Evolutionary conservation across 176 grass and related monocot species (phyloP).

Genomic region (Triticum turgidum): DNA sequence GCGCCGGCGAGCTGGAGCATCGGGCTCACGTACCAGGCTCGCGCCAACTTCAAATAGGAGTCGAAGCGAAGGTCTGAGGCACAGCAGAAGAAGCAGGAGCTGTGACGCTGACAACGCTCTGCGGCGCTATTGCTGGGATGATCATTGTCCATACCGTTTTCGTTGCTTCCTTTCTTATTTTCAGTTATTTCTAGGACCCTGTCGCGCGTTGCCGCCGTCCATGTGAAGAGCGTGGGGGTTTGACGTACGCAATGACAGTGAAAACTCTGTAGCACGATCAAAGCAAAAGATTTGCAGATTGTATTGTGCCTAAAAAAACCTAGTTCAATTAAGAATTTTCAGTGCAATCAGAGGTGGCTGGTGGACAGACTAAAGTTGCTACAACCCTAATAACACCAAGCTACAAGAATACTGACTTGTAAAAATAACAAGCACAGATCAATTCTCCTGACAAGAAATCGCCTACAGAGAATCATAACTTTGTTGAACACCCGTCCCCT

Average conservation of each 20-base stretch:
- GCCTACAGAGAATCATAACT: too few relatives aligned
- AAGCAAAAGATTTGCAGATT: background rate
- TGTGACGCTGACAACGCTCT: background rate
- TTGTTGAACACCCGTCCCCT: too few relatives aligned
- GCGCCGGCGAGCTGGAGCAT: conserved; percentile 56
- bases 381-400: background rate
- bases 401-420: too few relatives aligned
- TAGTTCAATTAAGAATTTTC: background rate
- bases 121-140: background rate
- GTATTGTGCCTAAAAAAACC: background rate
- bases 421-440: too few relatives aligned
- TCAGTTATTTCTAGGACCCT: background rate
- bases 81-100: conserved; percentile 6
- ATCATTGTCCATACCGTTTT: background rate
- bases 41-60: conserved; percentile 55
- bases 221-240: conserved; percentile 38
- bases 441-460: too few relatives aligned
- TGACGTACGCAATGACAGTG: background rate
- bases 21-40: conserved; percentile 63
- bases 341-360: background rate
- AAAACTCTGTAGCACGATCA: background rate
- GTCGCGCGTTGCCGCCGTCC: conserved; percentile 40
- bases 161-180: background rate
- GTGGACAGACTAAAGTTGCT: background rate
- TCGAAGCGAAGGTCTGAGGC: background rate